Percentiles rank a stretch among this genome's conserved stretches.
These are phyloP conservation scores for Austroboletus eburneus DNA, from an alignment of 768 basidiomycete genomes.

Conservation along the genomic window DNA sequence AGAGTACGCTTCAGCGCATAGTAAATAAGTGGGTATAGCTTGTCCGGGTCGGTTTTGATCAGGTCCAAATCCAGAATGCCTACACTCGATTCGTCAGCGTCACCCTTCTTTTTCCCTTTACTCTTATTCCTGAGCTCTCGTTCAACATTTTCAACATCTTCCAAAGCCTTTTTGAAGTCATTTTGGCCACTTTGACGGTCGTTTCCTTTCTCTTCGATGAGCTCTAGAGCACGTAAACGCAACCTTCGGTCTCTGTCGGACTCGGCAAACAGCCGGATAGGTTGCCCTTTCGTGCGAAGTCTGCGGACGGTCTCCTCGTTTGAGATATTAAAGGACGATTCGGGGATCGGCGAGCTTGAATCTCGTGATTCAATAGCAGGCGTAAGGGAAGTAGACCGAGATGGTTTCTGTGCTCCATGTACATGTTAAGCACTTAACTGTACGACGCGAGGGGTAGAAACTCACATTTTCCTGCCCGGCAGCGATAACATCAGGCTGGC, in stretches of 20 bases:
- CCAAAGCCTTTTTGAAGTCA: conserved; percentile 87
- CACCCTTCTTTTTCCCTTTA: conserved; percentile 57
- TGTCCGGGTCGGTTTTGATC: conserved; percentile 89
- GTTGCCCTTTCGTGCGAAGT: conserved; percentile 87
- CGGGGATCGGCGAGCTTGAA: conserved; percentile 36
- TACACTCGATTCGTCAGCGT: conserved; percentile 43
- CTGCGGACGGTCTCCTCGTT: conserved; percentile 90
- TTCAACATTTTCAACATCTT: conserved; percentile 82
- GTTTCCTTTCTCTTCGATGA: conserved; percentile 87
- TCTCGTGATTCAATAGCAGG: conserved; percentile 32
- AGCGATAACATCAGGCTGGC: conserved; percentile 10
- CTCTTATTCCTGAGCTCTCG: conserved; percentile 58
- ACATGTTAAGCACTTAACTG: conserved; percentile 28
- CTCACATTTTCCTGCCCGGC: conserved; percentile 44
- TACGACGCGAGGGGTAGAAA: conserved; percentile 2
- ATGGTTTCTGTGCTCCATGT: conserved; percentile 46
- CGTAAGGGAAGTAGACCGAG: conserved; percentile 40
- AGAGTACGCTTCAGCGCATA: conserved; percentile 89
- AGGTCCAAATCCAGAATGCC: conserved; percentile 75
- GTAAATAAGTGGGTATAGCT: conserved; percentile 94
- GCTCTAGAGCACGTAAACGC: conserved; percentile 86
- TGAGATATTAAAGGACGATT: conserved; percentile 75
- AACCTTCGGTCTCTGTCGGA: conserved; percentile 90
- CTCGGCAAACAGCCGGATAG: conserved; percentile 92
- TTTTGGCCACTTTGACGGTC: conserved; percentile 85